phyloP scores from a whole-genome alignment of 2,329 filamentous ascomycete species.

The Stemphylium lycopersici region DNA sequence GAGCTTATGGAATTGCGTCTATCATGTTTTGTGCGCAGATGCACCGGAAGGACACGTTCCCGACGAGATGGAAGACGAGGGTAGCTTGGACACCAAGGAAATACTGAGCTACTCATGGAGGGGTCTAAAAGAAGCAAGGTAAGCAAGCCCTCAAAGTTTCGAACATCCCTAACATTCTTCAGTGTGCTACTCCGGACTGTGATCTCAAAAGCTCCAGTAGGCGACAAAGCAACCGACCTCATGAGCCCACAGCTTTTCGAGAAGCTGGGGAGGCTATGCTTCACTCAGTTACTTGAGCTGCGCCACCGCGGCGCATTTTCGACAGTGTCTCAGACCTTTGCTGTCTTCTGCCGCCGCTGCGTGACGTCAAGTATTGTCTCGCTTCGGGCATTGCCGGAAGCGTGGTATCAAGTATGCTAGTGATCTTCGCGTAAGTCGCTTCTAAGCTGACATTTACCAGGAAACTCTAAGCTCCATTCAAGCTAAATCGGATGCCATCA shows the following conservation, averaged over 20 bases:
- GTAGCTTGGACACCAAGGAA: slow-evolving; percentile 82
- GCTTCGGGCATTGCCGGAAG: slow-evolving; percentile 59
- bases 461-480: slow-evolving; percentile 73
- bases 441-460: slow-evolving; percentile 44
- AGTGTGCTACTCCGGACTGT: slow-evolving; percentile 71
- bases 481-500: slow-evolving; percentile 77
- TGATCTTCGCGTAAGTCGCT: not conserved
- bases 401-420: slow-evolving; percentile 67
- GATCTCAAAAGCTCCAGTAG: slow-evolving; percentile 47
- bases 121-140: slow-evolving; percentile 93
- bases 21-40: slow-evolving; percentile 84
- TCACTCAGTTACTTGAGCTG: slow-evolving; percentile 80
- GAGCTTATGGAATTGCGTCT: slow-evolving; percentile 78
- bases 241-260: slow-evolving; percentile 61
- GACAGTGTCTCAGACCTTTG: slow-evolving; percentile 88
- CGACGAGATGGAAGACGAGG: slow-evolving; percentile 73
- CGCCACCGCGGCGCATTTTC: slow-evolving; percentile 93
- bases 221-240: slow-evolving; percentile 23
- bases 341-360: slow-evolving; percentile 74
- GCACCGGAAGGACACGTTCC: slow-evolving; percentile 89
- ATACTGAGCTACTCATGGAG: slow-evolving; percentile 94
- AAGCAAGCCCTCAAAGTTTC: slow-evolving; percentile 20
- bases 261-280: slow-evolving; percentile 74
- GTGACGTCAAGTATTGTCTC: slow-evolving; percentile 57
- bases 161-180: slow-evolving; percentile 1